Evolutionary conservation across 257 asterid genomes (phyloP).

Genomic region (Perilla frutescens): DNA sequence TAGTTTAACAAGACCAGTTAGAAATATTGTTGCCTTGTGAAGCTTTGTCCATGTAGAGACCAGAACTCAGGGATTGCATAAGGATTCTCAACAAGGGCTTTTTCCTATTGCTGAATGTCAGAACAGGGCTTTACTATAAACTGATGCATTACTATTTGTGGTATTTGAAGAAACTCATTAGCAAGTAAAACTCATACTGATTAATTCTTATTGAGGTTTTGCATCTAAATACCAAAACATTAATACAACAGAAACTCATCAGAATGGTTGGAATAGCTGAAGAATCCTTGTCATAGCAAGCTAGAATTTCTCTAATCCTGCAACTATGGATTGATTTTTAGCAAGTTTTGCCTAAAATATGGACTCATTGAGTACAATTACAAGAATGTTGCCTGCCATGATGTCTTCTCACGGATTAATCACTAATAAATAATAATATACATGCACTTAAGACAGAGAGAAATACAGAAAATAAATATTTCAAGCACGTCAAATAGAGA

Average conservation of each 20-base stretch:
- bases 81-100: too few species aligned
- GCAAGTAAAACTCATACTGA: not conserved
- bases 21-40: too few species aligned
- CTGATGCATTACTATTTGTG: not conserved
- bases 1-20: not conserved
- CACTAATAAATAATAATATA: not conserved
- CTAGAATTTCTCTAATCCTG: not conserved
- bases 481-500: not conserved
- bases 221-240: not conserved
- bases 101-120: not conserved
- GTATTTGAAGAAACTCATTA: not conserved
- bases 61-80: slow-evolving; percentile 1
- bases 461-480: not conserved
- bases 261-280: not conserved
- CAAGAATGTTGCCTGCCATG: not conserved
- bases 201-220: slow-evolving; percentile 4
- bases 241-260: slow-evolving; percentile 6
- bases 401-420: not conserved
- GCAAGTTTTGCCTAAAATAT: not conserved
- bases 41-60: not conserved
- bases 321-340: not conserved
- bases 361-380: not conserved
- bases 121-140: not conserved
- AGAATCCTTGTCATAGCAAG: slow-evolving; percentile 5
- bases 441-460: not conserved